Conservation (phyloP, 805 yeast species). For the Candida maesae region DNA sequence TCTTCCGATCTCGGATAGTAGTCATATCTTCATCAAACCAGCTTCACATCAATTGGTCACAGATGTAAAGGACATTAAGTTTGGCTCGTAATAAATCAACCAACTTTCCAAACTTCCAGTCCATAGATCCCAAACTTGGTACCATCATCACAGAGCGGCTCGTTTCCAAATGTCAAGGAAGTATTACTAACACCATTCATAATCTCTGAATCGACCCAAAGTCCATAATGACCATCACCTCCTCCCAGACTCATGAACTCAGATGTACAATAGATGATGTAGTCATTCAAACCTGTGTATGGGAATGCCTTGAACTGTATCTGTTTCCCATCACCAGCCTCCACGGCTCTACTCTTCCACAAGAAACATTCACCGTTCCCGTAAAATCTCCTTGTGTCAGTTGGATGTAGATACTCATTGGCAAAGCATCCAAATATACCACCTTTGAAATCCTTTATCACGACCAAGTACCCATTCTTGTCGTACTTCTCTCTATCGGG, state of each 20-base stretch:
- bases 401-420: constrained; percentile 68
- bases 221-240: constrained; percentile 88
- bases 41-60: too few relatives aligned
- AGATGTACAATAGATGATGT: constrained; percentile 75
- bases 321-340: constrained; percentile 9
- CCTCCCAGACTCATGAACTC: constrained; percentile 83
- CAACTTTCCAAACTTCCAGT: constrained; percentile 83
- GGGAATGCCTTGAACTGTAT: constrained; percentile 72
- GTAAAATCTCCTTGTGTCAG: constrained; percentile 69
- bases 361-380: constrained; percentile 96
- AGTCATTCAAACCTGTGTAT: constrained; percentile 85
- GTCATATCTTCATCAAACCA: neutral
- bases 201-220: constrained; percentile 79
- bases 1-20: too few relatives aligned
- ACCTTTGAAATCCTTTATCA: constrained; percentile 61
- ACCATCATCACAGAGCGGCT: constrained; percentile 59
- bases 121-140: constrained; percentile 68
- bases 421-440: constrained; percentile 74
- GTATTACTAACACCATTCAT: constrained; percentile 73
- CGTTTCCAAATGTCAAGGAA: constrained; percentile 88
- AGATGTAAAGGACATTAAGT: too few relatives aligned
- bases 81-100: too few relatives aligned
- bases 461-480: constrained; percentile 68
- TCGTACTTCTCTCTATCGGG: constrained; percentile 39
- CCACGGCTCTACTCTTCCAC: constrained; percentile 51